phyloP scores from a whole-genome alignment of 1,139 yeast species.

The Candida sp. region DNA sequence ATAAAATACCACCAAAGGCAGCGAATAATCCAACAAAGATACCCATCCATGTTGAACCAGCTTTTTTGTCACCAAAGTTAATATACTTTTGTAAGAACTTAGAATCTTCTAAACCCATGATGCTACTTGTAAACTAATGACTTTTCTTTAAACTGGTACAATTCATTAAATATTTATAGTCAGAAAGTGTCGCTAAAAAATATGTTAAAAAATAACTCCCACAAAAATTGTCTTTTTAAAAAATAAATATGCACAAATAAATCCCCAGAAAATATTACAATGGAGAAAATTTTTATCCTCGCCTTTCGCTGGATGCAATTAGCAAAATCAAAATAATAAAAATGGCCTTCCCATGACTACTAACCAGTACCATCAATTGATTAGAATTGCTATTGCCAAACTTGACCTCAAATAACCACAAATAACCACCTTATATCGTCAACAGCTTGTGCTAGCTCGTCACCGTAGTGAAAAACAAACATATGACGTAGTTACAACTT shows the following conservation, averaged over 20 bases:
- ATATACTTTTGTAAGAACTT: conserved; percentile 26
- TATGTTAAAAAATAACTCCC: not conserved
- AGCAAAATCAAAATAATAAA: no score
- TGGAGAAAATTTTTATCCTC: not conserved
- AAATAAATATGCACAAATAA: not conserved
- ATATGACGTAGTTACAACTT: no score
- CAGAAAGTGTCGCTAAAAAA: not conserved
- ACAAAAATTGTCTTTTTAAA: not conserved
- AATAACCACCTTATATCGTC: no score
- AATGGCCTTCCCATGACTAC: not conserved
- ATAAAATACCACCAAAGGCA: conserved; percentile 68
- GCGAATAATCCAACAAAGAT: conserved; percentile 45
- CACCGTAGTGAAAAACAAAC: no score
- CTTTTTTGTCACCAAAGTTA: conserved; percentile 42
- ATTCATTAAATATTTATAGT: not conserved
- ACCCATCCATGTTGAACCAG: conserved; percentile 47
- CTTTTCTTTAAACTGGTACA: not conserved
- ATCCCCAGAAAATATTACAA: not conserved
- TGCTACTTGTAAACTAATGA: not conserved
- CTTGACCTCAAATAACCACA: no score
- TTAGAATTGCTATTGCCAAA: no score
- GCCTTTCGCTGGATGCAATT: not conserved
- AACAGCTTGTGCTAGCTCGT: no score
- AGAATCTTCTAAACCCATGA: conserved; percentile 39
- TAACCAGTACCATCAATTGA: no score